These are phyloP conservation scores for Umbelopsis sp. DNA, from an alignment of 192 early-diverging fungal genomes.

Conservation along the genomic window DNA sequence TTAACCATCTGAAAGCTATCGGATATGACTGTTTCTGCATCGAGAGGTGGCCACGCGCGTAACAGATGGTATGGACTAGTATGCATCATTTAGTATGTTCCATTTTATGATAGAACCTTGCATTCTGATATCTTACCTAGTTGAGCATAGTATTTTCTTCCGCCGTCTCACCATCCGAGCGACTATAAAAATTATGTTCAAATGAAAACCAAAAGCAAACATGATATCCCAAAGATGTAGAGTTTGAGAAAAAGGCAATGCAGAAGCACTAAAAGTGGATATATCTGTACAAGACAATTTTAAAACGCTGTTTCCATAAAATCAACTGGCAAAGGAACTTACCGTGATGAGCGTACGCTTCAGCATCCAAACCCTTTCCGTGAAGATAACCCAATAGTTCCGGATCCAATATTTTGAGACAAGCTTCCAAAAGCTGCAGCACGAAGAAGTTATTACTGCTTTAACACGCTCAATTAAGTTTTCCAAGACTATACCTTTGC, in stretches of 20 bases:
- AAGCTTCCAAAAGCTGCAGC: slow-evolving; percentile 78
- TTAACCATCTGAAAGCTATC: slow-evolving; percentile 58
- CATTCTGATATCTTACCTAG: slow-evolving; percentile 50
- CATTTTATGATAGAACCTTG: background rate
- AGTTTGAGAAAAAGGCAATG: slow-evolving; percentile 82
- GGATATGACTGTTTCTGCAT: slow-evolving; percentile 63
- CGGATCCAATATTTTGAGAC: slow-evolving; percentile 75
- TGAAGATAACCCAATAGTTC: slow-evolving; percentile 71
- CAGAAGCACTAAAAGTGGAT: slow-evolving; percentile 89
- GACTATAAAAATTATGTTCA: slow-evolving; percentile 91
- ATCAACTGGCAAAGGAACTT: slow-evolving; percentile 34
- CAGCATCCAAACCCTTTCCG: slow-evolving; percentile 71
- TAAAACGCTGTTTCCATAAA: background rate
- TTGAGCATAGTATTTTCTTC: slow-evolving; percentile 67
- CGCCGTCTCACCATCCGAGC: slow-evolving; percentile 81
- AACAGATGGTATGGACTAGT: slow-evolving; percentile 73
- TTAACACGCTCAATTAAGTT: too few species aligned
- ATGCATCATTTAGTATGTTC: background rate
- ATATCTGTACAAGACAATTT: slow-evolving; percentile 57
- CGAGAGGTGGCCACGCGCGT: slow-evolving; percentile 64
- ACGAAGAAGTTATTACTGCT: too few species aligned
- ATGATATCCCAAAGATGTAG: slow-evolving; percentile 93
- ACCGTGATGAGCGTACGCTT: slow-evolving; percentile 91
- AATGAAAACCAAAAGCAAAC: slow-evolving; percentile 88
- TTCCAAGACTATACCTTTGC: slow-evolving; percentile 64